Evolutionary conservation across 179 eudicot species (phyloP), one percentile per base, ranked within the genome.

Genomic region (Spinacia oleracea): DNA sequence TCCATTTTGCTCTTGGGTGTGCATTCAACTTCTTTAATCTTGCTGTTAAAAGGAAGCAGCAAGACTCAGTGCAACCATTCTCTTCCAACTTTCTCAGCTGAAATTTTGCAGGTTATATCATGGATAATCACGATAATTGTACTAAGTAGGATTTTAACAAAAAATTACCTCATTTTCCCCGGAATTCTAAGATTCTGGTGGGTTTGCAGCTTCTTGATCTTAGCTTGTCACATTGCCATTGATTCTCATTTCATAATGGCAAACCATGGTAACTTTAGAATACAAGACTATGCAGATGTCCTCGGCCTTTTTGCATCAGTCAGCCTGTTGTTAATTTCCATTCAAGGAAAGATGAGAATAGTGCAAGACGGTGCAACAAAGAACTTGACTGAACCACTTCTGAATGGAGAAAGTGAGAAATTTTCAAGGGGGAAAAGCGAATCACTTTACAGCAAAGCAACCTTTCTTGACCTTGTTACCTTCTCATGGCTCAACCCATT

Each of bases 401-500:
- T 93, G 34, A 79, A 85, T 66, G 87, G 85, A 23, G 84, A 87
- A 60, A 64, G 34, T 58, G 87, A 88, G 14, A 86, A 82, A 75
- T 63, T 66, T 34, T 76, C 83, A 6, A 88, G 78, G 58, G 81
- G 69, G 31, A 83, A 81, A 84, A 83, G 81, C 76, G 94, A 85
- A 18, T 82, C 87, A 40, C 87, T 87, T 11, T 96, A 96, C 65
- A 90, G 90, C 77, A 90, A 84, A 76, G 92, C 99, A 32, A 89
- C 86, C 58, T 64, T 91, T 31, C 21, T 88, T 43, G 91, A 91
- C 71, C 89, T 89, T 20, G 83, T 92, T 53, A 90, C 98, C 40
- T 90, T 91, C 77, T 91, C 99, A 5, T 96, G 99, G 99, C 89
- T 96, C 27, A 96, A 91, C 74, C 93, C 96, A 2, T 80, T 96